These are phyloP conservation scores for Gautieria morchelliformis DNA, from an alignment of 768 basidiomycete genomes.

Conservation along the genomic window DNA sequence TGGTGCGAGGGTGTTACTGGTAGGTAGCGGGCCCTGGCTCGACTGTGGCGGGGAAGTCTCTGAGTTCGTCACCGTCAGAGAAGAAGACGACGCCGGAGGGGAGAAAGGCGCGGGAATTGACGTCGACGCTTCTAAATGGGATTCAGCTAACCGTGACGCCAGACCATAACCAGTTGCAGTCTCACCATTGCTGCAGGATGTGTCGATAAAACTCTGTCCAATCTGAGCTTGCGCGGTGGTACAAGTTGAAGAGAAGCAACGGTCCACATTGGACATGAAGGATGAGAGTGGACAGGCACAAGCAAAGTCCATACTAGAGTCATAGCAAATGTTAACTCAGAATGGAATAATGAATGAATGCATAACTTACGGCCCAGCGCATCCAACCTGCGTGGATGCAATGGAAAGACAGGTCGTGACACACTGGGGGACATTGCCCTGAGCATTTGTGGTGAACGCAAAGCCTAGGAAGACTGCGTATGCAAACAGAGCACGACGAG, in stretches of 20 bases:
- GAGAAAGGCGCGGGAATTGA: constrained; percentile 3
- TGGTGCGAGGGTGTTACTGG: not conserved
- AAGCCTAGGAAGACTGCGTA: not conserved
- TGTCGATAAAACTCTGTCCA: not conserved
- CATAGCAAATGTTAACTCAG: not conserved
- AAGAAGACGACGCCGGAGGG: not conserved
- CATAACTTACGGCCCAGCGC: not conserved
- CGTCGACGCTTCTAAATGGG: not conserved
- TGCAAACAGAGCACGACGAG: not conserved
- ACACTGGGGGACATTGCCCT: not conserved
- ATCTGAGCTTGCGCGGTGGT: not conserved
- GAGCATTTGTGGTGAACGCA: not conserved
- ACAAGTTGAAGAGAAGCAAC: not conserved
- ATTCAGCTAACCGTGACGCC: not conserved
- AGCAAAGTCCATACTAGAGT: not conserved
- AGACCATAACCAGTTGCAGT: not conserved
- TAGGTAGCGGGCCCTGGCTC: not conserved
- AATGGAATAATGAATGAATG: not conserved
- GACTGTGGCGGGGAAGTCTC: not conserved
- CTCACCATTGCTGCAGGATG: not conserved
- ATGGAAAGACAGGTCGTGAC: not conserved
- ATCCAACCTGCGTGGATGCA: not conserved
- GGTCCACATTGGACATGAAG: not conserved
- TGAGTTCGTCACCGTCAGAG: not conserved
- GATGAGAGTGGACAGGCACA: not conserved